Base-by-base conservation (phyloP, 257 asterid species). In the Scutellaria minor region DNA sequence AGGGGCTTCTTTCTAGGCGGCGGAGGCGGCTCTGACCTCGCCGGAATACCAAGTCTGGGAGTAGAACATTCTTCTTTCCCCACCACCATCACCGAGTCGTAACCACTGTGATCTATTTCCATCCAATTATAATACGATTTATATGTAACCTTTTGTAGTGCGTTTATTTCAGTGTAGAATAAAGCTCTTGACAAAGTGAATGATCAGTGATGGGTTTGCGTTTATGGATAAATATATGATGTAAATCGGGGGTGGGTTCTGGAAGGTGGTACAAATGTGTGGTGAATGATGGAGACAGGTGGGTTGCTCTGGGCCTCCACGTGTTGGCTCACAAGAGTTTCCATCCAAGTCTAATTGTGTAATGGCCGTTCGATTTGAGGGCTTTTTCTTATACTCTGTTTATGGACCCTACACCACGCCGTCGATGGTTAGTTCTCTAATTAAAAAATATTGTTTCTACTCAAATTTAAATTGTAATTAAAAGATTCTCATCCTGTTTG, bases 1-100 rank as follows among this genome's bases (percentile, higher is more conserved):
- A 67, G 15, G 27, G 69, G 61, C 77, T 77, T 82, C 77, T 86
- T 86, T 37, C 75, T 65, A 52, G 86, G 89, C 39, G 92, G 81
- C 18, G 85, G 83, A 3, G 89, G 92, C 51, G 92, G 92, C 22
- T 52, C 65, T 0, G 83, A 31, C 79, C 74, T 72, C 69, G 6
- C 78, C 59, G 87, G 89, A 31, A 86, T 86, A 0, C 75, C 78
- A 3, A 71, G 73, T 39, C 61, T 79, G 31, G 89, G 92, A 0
- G 92, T 86, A 3, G 76, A 42, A n/a, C 85, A 84, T 31, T 80
- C 87, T 5, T 80, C 85, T 42, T 65, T 82, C 15, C 0, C 68
- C 48, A 7, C 79, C 56, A 6, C 37, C 68, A 5, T 71, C 62
- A 18, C 9, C 39, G 5, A 22, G 1, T 41, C 60, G 6, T 14